Percentiles rank a stretch among this genome's conserved stretches.
phyloP scores from a whole-genome alignment of 2,329 filamentous ascomycete species.

The Venturia oleaginea region DNA sequence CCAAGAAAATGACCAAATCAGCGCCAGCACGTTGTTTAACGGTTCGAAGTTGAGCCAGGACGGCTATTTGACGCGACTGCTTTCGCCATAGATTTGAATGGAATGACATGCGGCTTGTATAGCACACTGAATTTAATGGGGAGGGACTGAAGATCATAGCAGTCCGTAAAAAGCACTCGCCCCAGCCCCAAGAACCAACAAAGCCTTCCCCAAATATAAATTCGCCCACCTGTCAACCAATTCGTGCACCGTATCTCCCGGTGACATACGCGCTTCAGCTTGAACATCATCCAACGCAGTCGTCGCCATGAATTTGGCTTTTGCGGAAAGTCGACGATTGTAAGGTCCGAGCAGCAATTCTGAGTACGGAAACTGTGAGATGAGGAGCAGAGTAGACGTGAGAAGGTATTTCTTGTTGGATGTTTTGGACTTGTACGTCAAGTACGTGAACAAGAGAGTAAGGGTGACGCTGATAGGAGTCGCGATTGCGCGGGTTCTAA shows the following conservation, averaged over 20 bases:
- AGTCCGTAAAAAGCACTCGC: not conserved
- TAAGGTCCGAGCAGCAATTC: not conserved
- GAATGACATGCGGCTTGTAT: not conserved
- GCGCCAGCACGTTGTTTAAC: not conserved
- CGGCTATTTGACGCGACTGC: constrained; percentile 3
- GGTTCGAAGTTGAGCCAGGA: not conserved
- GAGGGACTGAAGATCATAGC: not conserved
- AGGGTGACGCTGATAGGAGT: not conserved
- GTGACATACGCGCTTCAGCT: not conserved
- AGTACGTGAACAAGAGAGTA: not conserved
- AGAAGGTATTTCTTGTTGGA: not conserved
- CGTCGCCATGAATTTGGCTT: not conserved
- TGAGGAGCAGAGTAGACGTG: not conserved
- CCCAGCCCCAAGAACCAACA: not conserved
- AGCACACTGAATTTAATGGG: not conserved
- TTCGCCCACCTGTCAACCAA: not conserved
- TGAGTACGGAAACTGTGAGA: not conserved
- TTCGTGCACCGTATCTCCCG: not conserved
- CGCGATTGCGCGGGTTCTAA: not conserved
- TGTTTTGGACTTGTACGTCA: not conserved
- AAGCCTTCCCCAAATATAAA: not conserved
- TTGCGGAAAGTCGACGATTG: not conserved
- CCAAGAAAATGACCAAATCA: not conserved
- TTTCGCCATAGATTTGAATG: not conserved
- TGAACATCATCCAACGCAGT: not conserved